Base-by-base conservation (phyloP, 805 yeast species). In the Candida ovalis region DNA sequence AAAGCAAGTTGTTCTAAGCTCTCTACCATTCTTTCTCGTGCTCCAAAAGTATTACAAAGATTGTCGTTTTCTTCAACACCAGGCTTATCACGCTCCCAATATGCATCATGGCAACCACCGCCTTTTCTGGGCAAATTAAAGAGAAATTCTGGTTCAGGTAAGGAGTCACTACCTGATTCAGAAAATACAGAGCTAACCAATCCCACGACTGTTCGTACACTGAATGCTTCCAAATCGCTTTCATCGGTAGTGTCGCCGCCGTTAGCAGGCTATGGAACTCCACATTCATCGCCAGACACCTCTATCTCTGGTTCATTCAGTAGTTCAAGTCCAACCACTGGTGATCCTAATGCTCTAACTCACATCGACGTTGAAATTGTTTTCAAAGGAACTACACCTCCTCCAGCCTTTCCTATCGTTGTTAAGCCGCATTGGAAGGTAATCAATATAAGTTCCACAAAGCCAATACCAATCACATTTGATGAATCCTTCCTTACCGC, bases 401-500 rank as follows among this genome's bases (percentile, higher is more conserved):
- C 19, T 22, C 46, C 9, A 35, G 22, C 7, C 13, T 23, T 13
- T 6, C 25, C 7, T 44, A 43, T n/a, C 55, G 15, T 32, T 4
- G 44, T 50, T n/a, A 43, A 42, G 19, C 22, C 49, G 15, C 22
- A 22, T 1, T 37, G 59, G 37, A 47, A 37, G 22, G 48, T 48
- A 1, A 28, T 51, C 35, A 54, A 51, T 22, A 5, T 56, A 1
- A 28, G 36, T 9, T 52, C 61, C 3, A 19, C 25, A 5, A 18
- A 38, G 4, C 49, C 54, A 2, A 71, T 75, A 38, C 79, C 80
- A 17, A 58, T 75, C 17, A 67, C 67, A 44, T 49, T 75, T n/a
- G 67, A 70, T 35, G 22, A 8, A 5, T 18, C 28, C 21, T 39
- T 23, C 27, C 23, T 39, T n/a, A n/a, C 40, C 10, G 12, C 3